These are phyloP conservation scores for Cercospora citrullina DNA, from an alignment of 2,329 filamentous ascomycete genomes.

Conservation along the genomic window DNA sequence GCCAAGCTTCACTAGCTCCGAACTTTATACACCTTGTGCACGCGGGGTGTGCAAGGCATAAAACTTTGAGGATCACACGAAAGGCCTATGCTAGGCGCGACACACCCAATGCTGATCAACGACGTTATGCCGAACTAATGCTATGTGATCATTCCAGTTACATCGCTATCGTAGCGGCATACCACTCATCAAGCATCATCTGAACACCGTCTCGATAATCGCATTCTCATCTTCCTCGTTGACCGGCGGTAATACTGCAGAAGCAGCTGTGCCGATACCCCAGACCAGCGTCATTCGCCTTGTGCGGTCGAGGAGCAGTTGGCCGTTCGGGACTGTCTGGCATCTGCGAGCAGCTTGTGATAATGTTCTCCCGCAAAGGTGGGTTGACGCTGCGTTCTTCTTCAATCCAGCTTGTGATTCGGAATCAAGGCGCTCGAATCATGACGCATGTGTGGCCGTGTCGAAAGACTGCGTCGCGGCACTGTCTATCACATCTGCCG, in stretches of 20 bases:
- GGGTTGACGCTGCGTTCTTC: background rate
- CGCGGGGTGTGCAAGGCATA: background rate
- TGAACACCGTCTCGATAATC: background rate
- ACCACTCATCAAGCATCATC: background rate
- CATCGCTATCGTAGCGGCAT: background rate
- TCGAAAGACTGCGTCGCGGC: background rate
- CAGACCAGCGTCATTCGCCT: background rate
- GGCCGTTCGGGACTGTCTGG: background rate
- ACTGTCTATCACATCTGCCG: background rate
- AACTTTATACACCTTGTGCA: background rate
- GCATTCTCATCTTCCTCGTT: background rate
- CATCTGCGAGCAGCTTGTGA: background rate
- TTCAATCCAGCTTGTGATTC: background rate
- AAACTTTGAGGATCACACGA: background rate
- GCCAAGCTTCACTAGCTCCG: background rate
- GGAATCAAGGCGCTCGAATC: background rate
- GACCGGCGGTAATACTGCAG: background rate
- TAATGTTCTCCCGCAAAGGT: background rate
- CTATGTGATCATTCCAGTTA: background rate
- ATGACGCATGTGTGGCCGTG: background rate
- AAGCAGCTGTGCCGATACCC: background rate
- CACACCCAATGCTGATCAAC: background rate
- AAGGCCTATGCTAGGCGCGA: background rate
- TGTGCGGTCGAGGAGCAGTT: background rate
- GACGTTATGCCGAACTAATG: background rate